Percentiles rank a stretch among this genome's conserved stretches.
These are phyloP conservation scores for Dictyostelium discoideum DNA, from an alignment of 78 protist genomes.

Conservation along the genomic window dicty_2.7 NC_007088.5:2017501-2018000, in stretches of 20 bases:
- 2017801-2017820: background rate
- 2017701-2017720: background rate
- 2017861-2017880: background rate
- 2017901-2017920: background rate
- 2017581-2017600: background rate
- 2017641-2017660: background rate
- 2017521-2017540: background rate
- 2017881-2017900: background rate
- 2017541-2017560: background rate
- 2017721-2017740: background rate
- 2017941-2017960: background rate
- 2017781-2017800: background rate
- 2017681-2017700: background rate
- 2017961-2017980: background rate
- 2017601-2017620: background rate
- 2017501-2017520: background rate
- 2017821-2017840: background rate
- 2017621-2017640: background rate
- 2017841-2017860: background rate
- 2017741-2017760: background rate
- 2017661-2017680: too few species aligned
- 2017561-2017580: background rate
- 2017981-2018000: background rate
- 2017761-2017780: background rate
- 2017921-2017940: background rate